Base-by-base conservation (phyloP, 495 filamentous ascomycete species). In the Hypoxylon fuscum region DNA sequence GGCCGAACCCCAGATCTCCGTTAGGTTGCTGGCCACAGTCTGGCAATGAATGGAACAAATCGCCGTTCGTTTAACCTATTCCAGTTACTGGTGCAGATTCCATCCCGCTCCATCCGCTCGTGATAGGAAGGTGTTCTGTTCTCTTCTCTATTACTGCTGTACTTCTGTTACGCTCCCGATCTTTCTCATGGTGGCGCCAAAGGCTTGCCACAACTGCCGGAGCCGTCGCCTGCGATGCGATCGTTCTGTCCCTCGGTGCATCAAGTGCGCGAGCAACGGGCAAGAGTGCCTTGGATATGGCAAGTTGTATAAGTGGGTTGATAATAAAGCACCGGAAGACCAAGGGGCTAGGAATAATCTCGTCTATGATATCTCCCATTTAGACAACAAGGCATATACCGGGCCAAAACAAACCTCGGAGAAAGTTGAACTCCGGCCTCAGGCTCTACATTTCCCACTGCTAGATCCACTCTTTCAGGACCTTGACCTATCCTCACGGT, bases 171-270 rank as follows among this genome's bases (percentile, higher is more conserved):
- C 15, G n/a, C 18, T 7, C 54, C 64, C 42, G 64, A 52, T 41
- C 61, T 48, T 62, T 74, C 68, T 54, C 48, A 65, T 64, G 68
- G 61, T 58, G 48, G 50, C 51, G 29, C 59, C 31, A 31, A 74
- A 71, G 49, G 32, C 76, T 35, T 83, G 80, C 57, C 80, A 81
- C 62, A 79, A 77, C 68, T 83, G 84, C 58, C 83, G 82, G 3
- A 76, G 73, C 1, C 78, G 80, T 53, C 79, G 81, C 17, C 74
- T 81, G 8, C 79, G 82, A 43, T 86, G 84, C 61, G 84, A 86
- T 55, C 75, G 75, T 27, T 81, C 80, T 1, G 64, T 74, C 0
- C 76, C 83, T 0, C 62, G 70, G 47, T 86, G 84, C 51, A 70
- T 76, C 47, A 81, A 82, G 47, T 82, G 78, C 62, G 72, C 74